A percentile compares a stretch with the other conserved stretches of the same genome.
Evolutionary conservation across 805 yeast genomes (phyloP).

Genomic region (Scheffersomyces stipitis): DNA sequence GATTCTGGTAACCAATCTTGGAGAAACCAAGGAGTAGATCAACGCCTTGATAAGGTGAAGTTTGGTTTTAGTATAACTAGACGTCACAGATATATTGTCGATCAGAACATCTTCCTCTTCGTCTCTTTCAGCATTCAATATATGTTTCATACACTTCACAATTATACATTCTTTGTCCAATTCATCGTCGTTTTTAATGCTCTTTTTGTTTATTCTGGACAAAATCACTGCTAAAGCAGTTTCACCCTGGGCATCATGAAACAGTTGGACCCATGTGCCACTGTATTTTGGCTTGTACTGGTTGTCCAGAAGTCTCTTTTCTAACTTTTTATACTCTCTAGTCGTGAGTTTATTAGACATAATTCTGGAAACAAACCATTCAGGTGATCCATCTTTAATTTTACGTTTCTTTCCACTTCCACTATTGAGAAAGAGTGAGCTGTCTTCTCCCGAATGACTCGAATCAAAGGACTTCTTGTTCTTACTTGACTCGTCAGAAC

Average conservation of each 20-base stretch:
- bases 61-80: slow-evolving; percentile 19
- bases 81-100: slow-evolving; percentile 7
- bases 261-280: slow-evolving; percentile 28
- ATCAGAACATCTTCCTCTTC: slow-evolving; percentile 11
- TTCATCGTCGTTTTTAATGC: slow-evolving; percentile 45
- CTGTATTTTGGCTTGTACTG: slow-evolving; percentile 17
- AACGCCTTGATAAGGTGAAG: slow-evolving; percentile 36
- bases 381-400: slow-evolving; percentile 39
- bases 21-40: slow-evolving; percentile 38
- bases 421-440: slow-evolving; percentile 7
- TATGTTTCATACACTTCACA: slow-evolving; percentile 37
- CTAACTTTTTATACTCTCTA: slow-evolving; percentile 35
- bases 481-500: slow-evolving; percentile 5
- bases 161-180: slow-evolving; percentile 40
- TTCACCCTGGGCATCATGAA: slow-evolving; percentile 44
- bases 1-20: slow-evolving; percentile 39
- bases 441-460: slow-evolving; percentile 2
- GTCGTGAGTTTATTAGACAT: slow-evolving; percentile 32
- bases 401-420: slow-evolving; percentile 19
- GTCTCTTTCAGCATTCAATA: slow-evolving; percentile 25
- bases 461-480: slow-evolving; percentile 11
- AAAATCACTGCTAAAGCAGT: slow-evolving; percentile 41
- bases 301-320: slow-evolving; percentile 29
- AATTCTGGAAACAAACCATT: slow-evolving; percentile 40
- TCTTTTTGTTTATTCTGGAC: slow-evolving; percentile 37